These are phyloP conservation scores for Xanthoconium purpureum DNA, from an alignment of 768 basidiomycete species.

Conservation along the genomic window DNA sequence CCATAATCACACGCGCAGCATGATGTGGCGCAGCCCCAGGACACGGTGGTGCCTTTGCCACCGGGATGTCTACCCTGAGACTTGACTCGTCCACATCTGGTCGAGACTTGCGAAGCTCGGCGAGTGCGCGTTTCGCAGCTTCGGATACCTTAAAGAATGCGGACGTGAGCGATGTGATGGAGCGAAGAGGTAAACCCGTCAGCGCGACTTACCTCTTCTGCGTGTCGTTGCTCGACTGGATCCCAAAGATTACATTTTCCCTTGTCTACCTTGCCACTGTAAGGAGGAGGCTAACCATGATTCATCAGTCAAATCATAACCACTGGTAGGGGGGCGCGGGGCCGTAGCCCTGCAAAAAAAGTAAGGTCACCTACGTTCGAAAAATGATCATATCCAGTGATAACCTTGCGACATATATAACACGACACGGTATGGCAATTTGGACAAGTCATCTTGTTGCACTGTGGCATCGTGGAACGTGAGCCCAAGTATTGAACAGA, in stretches of 20 bases:
- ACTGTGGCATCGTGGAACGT: slow-evolving; percentile 41
- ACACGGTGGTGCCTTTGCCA: not conserved
- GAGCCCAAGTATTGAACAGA: not conserved
- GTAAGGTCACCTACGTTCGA: slow-evolving; percentile 39
- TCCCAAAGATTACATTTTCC: slow-evolving; percentile 71
- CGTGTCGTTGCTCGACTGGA: slow-evolving; percentile 58
- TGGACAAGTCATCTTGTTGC: slow-evolving; percentile 89
- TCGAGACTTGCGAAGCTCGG: slow-evolving; percentile 54
- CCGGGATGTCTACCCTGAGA: slow-evolving; percentile 65
- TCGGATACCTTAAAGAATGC: slow-evolving; percentile 52
- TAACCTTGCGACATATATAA: slow-evolving; percentile 76
- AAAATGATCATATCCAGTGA: slow-evolving; percentile 79
- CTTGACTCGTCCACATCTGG: slow-evolving; percentile 61
- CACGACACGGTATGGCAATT: slow-evolving; percentile 74
- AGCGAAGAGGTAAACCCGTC: not conserved
- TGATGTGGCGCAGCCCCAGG: not conserved
- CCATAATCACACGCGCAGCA: not conserved
- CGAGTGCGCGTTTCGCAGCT: slow-evolving; percentile 64
- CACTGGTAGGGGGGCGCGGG: not conserved
- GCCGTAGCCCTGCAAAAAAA: not conserved
- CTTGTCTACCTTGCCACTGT: slow-evolving; percentile 23
- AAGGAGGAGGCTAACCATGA: slow-evolving; percentile 25
- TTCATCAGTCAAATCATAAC: not conserved
- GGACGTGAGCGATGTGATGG: not conserved
- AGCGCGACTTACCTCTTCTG: slow-evolving; percentile 50